A percentile compares a stretch with the other conserved stretches of the same genome.
These are phyloP conservation scores for Hawksworthiomyces lignivorus DNA, from an alignment of 2,329 filamentous ascomycete species.

Conservation along the genomic window DNA sequence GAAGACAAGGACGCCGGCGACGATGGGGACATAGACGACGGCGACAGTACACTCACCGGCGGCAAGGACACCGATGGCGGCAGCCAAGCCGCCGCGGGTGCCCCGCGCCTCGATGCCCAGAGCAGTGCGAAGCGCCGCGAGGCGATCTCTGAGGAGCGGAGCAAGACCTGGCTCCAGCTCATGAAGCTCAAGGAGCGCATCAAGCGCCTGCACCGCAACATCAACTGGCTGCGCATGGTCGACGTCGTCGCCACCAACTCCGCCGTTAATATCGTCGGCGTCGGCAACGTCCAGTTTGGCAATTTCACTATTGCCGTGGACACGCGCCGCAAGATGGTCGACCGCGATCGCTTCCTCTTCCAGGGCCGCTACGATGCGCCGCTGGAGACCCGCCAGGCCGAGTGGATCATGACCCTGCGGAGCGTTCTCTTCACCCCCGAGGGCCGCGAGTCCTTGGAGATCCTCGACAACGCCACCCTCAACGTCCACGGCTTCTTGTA, in stretches of 20 bases:
- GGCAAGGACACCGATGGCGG: neutral
- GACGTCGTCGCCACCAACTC: slow-evolving; percentile 82
- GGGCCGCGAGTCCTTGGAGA: slow-evolving; percentile 74
- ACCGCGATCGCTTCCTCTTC: slow-evolving; percentile 81
- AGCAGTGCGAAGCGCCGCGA: slow-evolving; percentile 20
- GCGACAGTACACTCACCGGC: no score
- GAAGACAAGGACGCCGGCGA: slow-evolving; percentile 23
- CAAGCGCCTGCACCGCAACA: slow-evolving; percentile 76
- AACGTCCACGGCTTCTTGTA: slow-evolving; percentile 90
- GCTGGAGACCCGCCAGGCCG: slow-evolving; percentile 63
- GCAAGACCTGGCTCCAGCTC: slow-evolving; percentile 72
- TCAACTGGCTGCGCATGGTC: slow-evolving; percentile 82
- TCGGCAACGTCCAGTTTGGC: slow-evolving; percentile 79
- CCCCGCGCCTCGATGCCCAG: slow-evolving; percentile 14
- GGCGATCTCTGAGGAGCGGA: slow-evolving; percentile 37
- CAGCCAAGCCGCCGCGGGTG: slow-evolving; percentile 5
- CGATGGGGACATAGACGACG: slow-evolving; percentile 13
- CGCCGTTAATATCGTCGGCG: slow-evolving; percentile 66
- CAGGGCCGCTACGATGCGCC: slow-evolving; percentile 57
- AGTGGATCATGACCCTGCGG: slow-evolving; percentile 84
- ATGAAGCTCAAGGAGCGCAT: slow-evolving; percentile 75
- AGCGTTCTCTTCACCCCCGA: slow-evolving; percentile 86
- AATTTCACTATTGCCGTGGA: slow-evolving; percentile 82
- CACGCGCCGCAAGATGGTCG: slow-evolving; percentile 83
- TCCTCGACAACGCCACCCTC: slow-evolving; percentile 79